Evolutionary conservation across 805 yeast genomes (phyloP), one percentile per base, ranked within the genome.

Genomic region (Brettanomyces nanus): DNA sequence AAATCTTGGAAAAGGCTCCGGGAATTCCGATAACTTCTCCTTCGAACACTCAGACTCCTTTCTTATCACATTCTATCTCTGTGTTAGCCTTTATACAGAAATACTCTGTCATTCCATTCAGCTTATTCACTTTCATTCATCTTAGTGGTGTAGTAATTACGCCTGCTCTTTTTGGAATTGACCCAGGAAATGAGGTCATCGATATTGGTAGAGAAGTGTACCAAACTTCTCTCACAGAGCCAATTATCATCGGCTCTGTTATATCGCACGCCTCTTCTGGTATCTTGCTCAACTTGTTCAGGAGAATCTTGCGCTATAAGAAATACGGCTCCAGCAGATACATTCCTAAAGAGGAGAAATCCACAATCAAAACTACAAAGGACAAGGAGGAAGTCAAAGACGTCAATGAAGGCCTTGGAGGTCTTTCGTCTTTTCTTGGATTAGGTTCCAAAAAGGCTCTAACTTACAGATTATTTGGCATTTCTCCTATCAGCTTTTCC

Each of bases 201-300:
- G 71, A 77, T 44, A 62, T 78, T 59, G 75, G 77, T 1, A 63
- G 90, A 28, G 69, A 75, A 14, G 47, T 83, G 0, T 83, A 82
- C 52, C 83, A 77, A 40, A 61, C 66, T 0, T 68, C 77, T 1
- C 45, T 59, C 1, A 56, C 76, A 11, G 90, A 81, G 49, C 52
- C 53, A 6, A 37, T 63, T 0, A 46, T 73, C n/a, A 63, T 79
- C 0, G 77, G 73, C 1, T 58, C 77, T 0, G 56, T 66, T 2
- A 51, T 59, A 0, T 44, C 58, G 3, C 92, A 83, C 49, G 61
- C 81, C 1, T 21, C 60, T 1, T 58, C 77, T 34, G 90, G 92
- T 0, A 38, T 77, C 1, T 45, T 53, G 0, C 38, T 74, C 6
- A 56, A 85, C 40, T 15, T 63, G 1, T 41, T 69, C 4, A 59